Evolutionary conservation across 768 basidiomycete genomes (phyloP), one percentile per base, ranked within the genome.

Genomic region (Guyanaporus albipodus): DNA sequence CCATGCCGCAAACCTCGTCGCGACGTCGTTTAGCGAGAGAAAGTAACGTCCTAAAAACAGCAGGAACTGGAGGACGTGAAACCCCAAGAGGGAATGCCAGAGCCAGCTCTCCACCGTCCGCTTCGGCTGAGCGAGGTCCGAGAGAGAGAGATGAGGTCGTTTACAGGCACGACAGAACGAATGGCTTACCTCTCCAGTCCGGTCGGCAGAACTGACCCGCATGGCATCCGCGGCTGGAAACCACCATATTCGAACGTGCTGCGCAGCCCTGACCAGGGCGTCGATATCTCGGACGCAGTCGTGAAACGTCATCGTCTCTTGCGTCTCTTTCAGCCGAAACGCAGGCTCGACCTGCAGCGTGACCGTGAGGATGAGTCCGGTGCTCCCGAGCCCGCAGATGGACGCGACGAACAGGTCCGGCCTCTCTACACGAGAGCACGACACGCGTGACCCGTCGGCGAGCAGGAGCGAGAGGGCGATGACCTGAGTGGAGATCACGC

Each of bases 211-310:
- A 59, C 83, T 87, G 41, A 87, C 77, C 29, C 89, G 78, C 39
- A 95, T 74, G 27, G 68, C 68, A 48, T 84, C 83, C 12, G 81
- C 76, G 39, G 87, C 82, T 3, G 94, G 92, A 69, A 84, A 95
- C 94, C 94, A 99, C 90, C 91, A 96, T 15, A 92, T 75, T 15
- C 92, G 76, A n/a, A 90, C 87, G 63, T 96, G 91, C 66, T 99
- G 80, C 2, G 88, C 83, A n/a, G 81, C 72, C 40, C 56, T 59
- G 23, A 74, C 79, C 40, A 88, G 62, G 3, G 63, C 49, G 47
- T 86, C 78, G n/a, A 91, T 59, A 43, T 73, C 67, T 23, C 66
- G 56, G 44, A 89, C 59, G 52, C 80, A 77, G n/a, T 80, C 70
- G 32, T 81, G 79, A 57, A 94, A 90, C 10, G 70, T 53, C 27